Evolutionary conservation across 768 basidiomycete genomes (phyloP).

Genomic region (Strobilomyces echinocephalus): DNA sequence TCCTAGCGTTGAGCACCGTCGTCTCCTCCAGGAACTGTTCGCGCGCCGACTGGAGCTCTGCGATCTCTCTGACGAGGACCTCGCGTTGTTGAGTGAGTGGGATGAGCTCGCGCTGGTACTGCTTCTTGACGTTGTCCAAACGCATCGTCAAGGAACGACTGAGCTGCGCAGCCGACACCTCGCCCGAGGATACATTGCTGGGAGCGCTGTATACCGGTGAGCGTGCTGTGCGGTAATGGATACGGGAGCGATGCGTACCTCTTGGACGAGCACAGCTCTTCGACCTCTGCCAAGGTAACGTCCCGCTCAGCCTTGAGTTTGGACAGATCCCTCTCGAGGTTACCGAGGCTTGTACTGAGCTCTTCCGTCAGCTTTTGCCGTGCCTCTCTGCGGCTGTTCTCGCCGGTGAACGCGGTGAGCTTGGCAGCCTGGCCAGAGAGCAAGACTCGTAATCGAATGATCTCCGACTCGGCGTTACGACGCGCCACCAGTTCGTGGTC

Average conservation of each 20-base stretch:
- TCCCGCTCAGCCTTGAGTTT: constrained; percentile 87
- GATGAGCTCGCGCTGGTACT: constrained; percentile 83
- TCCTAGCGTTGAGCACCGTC: constrained; percentile 81
- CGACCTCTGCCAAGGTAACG: constrained; percentile 87
- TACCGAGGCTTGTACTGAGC: constrained; percentile 66
- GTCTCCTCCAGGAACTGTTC: constrained; percentile 91
- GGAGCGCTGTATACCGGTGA: constrained; percentile 23
- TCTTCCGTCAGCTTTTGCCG: constrained; percentile 78
- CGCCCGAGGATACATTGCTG: constrained; percentile 24
- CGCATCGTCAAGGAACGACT: constrained; percentile 76
- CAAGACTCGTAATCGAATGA: constrained; percentile 76
- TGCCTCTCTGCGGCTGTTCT: constrained; percentile 70
- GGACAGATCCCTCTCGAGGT: constrained; percentile 80
- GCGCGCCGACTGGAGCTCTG: constrained; percentile 79
- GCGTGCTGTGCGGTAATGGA: constrained; percentile 16
- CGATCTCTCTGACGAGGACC: constrained; percentile 70
- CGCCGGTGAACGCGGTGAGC: constrained; percentile 79
- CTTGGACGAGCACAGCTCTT: constrained; percentile 75
- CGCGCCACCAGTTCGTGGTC: constrained; percentile 85
- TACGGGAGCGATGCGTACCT: constrained; percentile 42
- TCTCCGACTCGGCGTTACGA: constrained; percentile 89
- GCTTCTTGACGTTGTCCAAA: constrained; percentile 79
- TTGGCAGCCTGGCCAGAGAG: constrained; percentile 87
- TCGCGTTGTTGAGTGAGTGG: constrained; percentile 83
- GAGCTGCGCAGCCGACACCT: constrained; percentile 41